Evolutionary conservation across 2,329 filamentous ascomycete genomes (phyloP).

Genomic region (Phoma sp.): DNA sequence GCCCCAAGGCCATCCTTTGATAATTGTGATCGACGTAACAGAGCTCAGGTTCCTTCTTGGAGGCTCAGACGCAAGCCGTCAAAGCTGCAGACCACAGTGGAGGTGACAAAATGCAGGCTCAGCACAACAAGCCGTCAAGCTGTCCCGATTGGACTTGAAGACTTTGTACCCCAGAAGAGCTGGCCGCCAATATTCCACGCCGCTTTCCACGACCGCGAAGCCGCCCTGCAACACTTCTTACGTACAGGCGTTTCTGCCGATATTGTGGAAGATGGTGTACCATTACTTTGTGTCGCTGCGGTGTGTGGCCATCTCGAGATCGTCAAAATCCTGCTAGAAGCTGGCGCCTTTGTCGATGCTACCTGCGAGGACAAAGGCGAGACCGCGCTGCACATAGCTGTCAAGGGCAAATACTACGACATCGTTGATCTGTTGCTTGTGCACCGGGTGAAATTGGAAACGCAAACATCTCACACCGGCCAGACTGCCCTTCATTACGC

Average conservation of each 20-base stretch:
- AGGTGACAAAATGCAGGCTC: slow-evolving; percentile 40
- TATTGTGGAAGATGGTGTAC: slow-evolving; percentile 26
- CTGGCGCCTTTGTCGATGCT: slow-evolving; percentile 35
- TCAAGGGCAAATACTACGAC: slow-evolving; percentile 32
- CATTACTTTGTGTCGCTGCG: slow-evolving; percentile 39
- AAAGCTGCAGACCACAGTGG: slow-evolving; percentile 39
- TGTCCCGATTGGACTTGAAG: slow-evolving; percentile 5
- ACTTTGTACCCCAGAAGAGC: slow-evolving; percentile 30
- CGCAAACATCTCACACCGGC: slow-evolving; percentile 26
- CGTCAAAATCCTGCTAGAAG: slow-evolving; percentile 35
- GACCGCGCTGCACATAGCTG: slow-evolving; percentile 40
- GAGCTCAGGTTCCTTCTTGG: slow-evolving; percentile 9
- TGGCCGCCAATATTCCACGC: slow-evolving; percentile 43
- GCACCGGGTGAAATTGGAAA: slow-evolving; percentile 30
- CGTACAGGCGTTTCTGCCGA: slow-evolving; percentile 37
- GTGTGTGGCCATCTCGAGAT: slow-evolving; percentile 33
- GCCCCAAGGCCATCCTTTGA: slow-evolving; percentile 23
- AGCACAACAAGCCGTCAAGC: slow-evolving; percentile 27
- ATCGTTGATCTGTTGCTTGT: slow-evolving; percentile 35
- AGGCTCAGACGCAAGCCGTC: slow-evolving; percentile 27
- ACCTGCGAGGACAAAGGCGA: slow-evolving; percentile 30
- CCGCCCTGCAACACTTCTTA: slow-evolving; percentile 41
- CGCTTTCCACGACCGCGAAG: slow-evolving; percentile 39
- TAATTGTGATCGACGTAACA: slow-evolving; percentile 22
- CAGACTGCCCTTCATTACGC: slow-evolving; percentile 45